phyloP scores from a whole-genome alignment of 1,284 basidiomycete genomes.

The Leccinum laetum region DNA sequence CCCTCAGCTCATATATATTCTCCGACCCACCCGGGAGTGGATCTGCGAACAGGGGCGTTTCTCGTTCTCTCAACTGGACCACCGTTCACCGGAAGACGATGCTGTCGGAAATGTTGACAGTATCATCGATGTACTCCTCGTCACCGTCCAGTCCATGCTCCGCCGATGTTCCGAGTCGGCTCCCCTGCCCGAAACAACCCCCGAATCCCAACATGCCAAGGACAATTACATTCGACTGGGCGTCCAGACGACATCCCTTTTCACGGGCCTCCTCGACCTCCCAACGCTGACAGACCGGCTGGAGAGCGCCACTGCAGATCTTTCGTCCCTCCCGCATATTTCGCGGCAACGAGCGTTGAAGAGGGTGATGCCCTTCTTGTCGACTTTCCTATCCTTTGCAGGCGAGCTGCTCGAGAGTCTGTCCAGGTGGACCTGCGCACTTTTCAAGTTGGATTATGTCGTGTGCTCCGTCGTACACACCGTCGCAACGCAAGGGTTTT shows the following conservation, averaged over 20 bases:
- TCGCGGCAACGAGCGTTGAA: constrained; percentile 29
- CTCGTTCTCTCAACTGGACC: constrained; percentile 18
- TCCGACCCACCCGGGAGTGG: constrained; percentile 30
- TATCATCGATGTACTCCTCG: no score
- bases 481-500: constrained; percentile 89
- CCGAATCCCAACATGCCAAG: constrained; percentile 11
- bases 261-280: constrained; percentile 47
- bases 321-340: constrained; percentile 27
- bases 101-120: no score
- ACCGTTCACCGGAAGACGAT: not conserved
- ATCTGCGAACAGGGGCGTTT: constrained; percentile 30
- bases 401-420: constrained; percentile 55
- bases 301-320: constrained; percentile 30
- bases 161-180: no score
- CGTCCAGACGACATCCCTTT: constrained; percentile 34
- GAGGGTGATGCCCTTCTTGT: constrained; percentile 67
- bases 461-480: constrained; percentile 75
- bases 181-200: not conserved
- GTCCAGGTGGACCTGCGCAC: constrained; percentile 68
- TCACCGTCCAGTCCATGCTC: no score
- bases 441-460: constrained; percentile 87
- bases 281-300: constrained; percentile 39
- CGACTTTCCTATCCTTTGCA: constrained; percentile 53
- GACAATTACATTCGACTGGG: constrained; percentile 47
- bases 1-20: constrained; percentile 29